Percentiles rank a stretch among this genome's conserved stretches.
Conservation (phyloP, 148 eudicot genomes). For the Chenopodium suecicum region DNA sequence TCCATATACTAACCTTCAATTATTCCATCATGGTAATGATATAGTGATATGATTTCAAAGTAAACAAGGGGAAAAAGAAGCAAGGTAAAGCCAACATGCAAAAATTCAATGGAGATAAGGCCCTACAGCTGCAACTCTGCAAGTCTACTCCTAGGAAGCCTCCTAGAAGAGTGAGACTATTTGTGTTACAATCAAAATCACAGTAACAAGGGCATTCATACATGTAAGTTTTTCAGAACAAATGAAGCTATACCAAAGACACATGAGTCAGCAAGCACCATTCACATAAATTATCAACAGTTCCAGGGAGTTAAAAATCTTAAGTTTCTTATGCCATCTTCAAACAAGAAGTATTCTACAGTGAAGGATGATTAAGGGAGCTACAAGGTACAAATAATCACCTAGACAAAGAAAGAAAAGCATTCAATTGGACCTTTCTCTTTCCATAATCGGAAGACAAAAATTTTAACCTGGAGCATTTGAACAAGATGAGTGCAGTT, state of each 20-base stretch:
- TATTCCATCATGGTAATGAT: neutral
- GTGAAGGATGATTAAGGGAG: slow-evolving; percentile 17
- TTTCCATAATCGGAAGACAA: neutral
- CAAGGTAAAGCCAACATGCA: neutral
- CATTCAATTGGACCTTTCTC: too few relatives aligned
- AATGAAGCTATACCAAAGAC: neutral
- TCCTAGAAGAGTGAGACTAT: neutral
- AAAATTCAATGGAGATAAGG: neutral
- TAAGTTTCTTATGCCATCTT: neutral
- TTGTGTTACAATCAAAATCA: neutral
- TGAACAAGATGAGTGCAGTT: slow-evolving; percentile 62
- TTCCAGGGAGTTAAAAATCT: neutral
- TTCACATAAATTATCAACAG: neutral
- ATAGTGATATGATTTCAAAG: neutral
- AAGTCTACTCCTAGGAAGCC: neutral
- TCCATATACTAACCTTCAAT: neutral
- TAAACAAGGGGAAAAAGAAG: neutral
- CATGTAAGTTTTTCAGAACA: neutral
- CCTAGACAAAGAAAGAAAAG: slow-evolving; percentile 20
- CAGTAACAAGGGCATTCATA: neutral
- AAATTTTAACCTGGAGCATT: slow-evolving; percentile 74
- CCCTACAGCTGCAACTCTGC: neutral
- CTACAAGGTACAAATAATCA: slow-evolving; percentile 1
- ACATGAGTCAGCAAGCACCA: slow-evolving; percentile 12
- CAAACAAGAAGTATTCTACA: neutral